A percentile compares a stretch with the other conserved stretches of the same genome.
Evolutionary conservation across 176 grass and related monocot species (phyloP).

Genomic region (Aegilops speltoides): DNA sequence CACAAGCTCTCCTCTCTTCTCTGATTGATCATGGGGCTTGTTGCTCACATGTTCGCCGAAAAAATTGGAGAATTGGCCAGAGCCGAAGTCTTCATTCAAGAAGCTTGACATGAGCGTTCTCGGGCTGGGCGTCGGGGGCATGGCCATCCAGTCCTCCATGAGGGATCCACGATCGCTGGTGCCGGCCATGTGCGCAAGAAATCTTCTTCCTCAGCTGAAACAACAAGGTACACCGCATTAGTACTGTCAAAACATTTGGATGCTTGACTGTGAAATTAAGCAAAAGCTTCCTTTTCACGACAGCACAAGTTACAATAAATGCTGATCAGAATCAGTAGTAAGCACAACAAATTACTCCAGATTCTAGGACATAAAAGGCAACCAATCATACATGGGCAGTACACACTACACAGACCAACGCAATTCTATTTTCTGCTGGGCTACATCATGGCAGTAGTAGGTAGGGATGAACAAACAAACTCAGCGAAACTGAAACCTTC

Average conservation of each 20-base stretch:
- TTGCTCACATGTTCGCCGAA: slow-evolving; percentile 44
- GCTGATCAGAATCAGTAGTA: background rate
- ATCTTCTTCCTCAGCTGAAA: slow-evolving; percentile 32
- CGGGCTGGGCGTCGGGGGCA: slow-evolving; percentile 62
- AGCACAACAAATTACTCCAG: background rate
- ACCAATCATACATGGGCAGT: background rate
- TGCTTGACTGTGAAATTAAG: background rate
- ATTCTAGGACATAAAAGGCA: background rate
- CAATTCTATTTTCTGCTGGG: background rate
- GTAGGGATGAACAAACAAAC: background rate
- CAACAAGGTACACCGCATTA: background rate
- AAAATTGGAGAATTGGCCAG: slow-evolving; percentile 44
- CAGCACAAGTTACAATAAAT: background rate
- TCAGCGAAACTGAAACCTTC: background rate
- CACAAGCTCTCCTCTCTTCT: slow-evolving; percentile 23
- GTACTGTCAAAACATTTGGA: slow-evolving; percentile 2
- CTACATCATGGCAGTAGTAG: background rate
- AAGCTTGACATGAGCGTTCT: slow-evolving; percentile 72
- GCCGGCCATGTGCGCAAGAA: slow-evolving; percentile 30
- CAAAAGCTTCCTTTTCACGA: background rate
- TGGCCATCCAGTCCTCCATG: slow-evolving; percentile 66
- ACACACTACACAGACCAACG: slow-evolving; percentile 16
- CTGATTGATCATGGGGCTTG: slow-evolving; percentile 24
- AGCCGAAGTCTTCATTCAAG: slow-evolving; percentile 73
- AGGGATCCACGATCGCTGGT: slow-evolving; percentile 50